These are phyloP conservation scores for Heterobasidion annosum DNA, from an alignment of 1,284 basidiomycete species.

Conservation along the genomic window DNA sequence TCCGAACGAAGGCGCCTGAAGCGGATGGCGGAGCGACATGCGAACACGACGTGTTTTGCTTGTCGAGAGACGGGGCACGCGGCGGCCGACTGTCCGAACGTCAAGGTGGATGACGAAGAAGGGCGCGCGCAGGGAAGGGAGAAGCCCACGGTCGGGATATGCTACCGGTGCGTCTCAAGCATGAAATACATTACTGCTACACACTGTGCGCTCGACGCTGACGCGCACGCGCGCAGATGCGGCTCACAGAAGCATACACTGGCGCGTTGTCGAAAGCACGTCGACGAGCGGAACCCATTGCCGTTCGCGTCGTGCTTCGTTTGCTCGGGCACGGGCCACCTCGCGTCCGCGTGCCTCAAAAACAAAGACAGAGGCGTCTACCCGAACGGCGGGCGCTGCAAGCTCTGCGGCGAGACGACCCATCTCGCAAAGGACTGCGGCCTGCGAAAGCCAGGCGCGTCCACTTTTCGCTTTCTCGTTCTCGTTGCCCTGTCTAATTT, in stretches of 20 bases:
- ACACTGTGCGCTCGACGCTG: not conserved
- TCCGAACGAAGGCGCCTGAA: slow-evolving; percentile 61
- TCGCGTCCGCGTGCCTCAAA: slow-evolving; percentile 74
- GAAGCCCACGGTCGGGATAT: slow-evolving; percentile 53
- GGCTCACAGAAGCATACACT: slow-evolving; percentile 77
- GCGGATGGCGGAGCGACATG: slow-evolving; percentile 53
- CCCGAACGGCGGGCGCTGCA: slow-evolving; percentile 86
- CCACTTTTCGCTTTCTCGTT: not conserved
- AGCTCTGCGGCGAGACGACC: slow-evolving; percentile 76
- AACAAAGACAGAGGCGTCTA: slow-evolving; percentile 82
- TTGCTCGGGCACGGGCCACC: slow-evolving; percentile 74
- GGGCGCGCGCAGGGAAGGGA: slow-evolving; percentile 18
- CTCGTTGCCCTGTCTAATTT: too few species aligned
- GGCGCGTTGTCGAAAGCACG: slow-evolving; percentile 63
- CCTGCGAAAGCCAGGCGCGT: slow-evolving; percentile 49
- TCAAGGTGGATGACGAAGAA: slow-evolving; percentile 21
- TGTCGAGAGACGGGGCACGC: slow-evolving; percentile 83
- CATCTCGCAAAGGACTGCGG: slow-evolving; percentile 85
- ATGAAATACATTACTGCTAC: not conserved
- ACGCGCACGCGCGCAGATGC: slow-evolving; percentile 45
- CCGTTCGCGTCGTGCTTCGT: slow-evolving; percentile 93
- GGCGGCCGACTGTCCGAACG: slow-evolving; percentile 73
- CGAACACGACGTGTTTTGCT: slow-evolving; percentile 74
- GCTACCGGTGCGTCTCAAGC: slow-evolving; percentile 60
- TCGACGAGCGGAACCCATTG: slow-evolving; percentile 59